Evolutionary conservation across 129 eudicot genomes (phyloP), one percentile per base, ranked within the genome.

Genomic region (Heracleum sosnowskyi): DNA sequence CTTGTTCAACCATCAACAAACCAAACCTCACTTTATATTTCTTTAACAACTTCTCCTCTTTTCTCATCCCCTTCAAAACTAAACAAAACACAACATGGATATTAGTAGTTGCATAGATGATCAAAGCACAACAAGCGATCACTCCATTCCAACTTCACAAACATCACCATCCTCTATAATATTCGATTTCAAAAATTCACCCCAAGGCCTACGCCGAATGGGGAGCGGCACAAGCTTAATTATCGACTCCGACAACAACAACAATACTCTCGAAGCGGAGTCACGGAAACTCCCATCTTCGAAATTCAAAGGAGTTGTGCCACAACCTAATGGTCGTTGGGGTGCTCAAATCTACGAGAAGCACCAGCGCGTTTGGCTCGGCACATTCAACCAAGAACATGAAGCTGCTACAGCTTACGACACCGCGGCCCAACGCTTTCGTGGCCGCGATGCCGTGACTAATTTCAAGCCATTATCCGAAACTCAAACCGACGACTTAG

Each of bases 341-440:
- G 98, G 98, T 0, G 97, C 98, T 8, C 98, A 94, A 78, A 94
- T 94, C 75, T 94, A 94, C 81, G 98, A 91, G 84, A 94, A 91
- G 64, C 98, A 94, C 81, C 97, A 91, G 78, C 87, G 98, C 55
- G 97, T 94, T 12, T 94, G 98, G 98, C 89, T 94, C 0, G 98
- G 98, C 1, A 94, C 98, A 0, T 94, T 94, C 81, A 94, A 94
- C 80, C 90, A 84, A 42, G 98, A 91, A 39, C 82, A 86, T 41
- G 97, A 94, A 49, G 98, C 98, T 1, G 98, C 98, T 20, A 83
- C 79, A 26, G 96, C 98, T 11, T 94, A 94, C 62, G 98, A 94
- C 68, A 84, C 84, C 40, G 98, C 98, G 13, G 98, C 96, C 10
- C 90, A 79, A 78, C 88, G 97, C 24, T 94, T 94, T 77, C 97